phyloP scores from a whole-genome alignment of 331 rosid genomes.

The Cydonia oblonga region DNA sequence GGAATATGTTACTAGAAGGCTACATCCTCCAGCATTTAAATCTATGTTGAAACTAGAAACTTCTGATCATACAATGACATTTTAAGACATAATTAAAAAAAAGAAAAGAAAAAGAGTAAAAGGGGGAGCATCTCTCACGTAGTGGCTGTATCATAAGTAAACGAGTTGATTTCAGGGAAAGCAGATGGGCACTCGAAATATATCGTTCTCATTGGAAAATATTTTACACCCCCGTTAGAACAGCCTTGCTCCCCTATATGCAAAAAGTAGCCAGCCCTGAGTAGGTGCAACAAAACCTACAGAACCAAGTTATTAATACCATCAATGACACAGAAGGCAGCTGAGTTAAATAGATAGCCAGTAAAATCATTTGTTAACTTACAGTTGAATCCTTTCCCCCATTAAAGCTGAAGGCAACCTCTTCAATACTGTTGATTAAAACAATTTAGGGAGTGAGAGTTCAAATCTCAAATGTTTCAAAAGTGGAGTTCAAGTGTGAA shows the following conservation, averaged over 20 bases:
- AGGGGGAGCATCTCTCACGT: constrained; percentile 43
- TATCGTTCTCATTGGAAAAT: constrained; percentile 76
- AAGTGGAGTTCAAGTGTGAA: background rate
- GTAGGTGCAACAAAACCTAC: constrained; percentile 87
- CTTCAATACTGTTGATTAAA: constrained; percentile 56
- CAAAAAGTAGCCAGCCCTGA: constrained; percentile 86
- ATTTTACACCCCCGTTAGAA: constrained; percentile 40
- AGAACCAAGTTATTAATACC: constrained; percentile 20
- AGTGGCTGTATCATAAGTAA: constrained; percentile 65
- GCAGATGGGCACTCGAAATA: constrained; percentile 74
- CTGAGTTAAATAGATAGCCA: background rate
- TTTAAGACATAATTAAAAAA: background rate
- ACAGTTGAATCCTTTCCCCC: constrained; percentile 98
- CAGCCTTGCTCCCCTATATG: constrained; percentile 49
- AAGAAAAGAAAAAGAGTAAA: background rate
- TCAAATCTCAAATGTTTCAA: background rate
- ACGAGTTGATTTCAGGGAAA: constrained; percentile 78
- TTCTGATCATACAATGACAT: background rate
- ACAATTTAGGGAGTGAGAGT: background rate
- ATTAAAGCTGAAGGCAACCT: constrained; percentile 88
- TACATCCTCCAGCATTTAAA: background rate
- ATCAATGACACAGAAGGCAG: constrained; percentile 12
- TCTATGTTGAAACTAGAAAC: background rate
- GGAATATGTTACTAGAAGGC: constrained; percentile 10
- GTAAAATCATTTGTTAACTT: constrained; percentile 25